Base-by-base conservation (phyloP, 352 stramenopile genomes). In the Plasmopara halstedii region DNA sequence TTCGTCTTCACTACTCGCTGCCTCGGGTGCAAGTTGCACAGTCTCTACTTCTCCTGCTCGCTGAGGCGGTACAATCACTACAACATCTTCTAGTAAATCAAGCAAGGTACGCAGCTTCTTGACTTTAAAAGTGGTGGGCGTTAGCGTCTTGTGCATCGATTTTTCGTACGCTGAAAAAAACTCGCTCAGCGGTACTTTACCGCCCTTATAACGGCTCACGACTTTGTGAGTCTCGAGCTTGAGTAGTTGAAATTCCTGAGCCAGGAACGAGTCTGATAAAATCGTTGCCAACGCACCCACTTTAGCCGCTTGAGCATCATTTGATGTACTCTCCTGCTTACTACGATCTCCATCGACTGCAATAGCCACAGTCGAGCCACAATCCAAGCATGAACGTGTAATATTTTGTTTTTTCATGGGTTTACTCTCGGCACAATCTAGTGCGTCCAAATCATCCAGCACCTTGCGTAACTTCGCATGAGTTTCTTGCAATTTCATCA, bases 101-200 rank as follows among this genome's bases (percentile, higher is more conserved):
- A 86, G 51, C 20, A 87, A 42, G 4, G 67, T 85, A 11, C 73
- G 66, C 56, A 92, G 59, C 57, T 92, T 89, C 67, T 92, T 89
- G 48, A 92, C 67, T 0, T 76, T 73, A 41, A 73, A 88, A 17
- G 43, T 54, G 14, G 25, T 54, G 0, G 75, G 70, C 11, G 70
- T 66, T 20, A 92, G 54, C 7, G 73, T 35, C 33, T 88, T 88
- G 42, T 86, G 72, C 67, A 88, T 87, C 31, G 78, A 61, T 35
- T 68, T 58, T 45, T 85, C 71, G 42, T 74, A 89, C 14, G 50
- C 53, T 2, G 25, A 23, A 0, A 71, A 63, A 26, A 92, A 87
- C 2, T 74, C 58, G 11, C 56, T 54, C 17, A 89, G 32, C 10
- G 70, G 46, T 34, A 88, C 54, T 55, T 55, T 55, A 14, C 66